Conservation (phyloP, 257 asterid genomes). For the Solanum chmielewskii region DNA sequence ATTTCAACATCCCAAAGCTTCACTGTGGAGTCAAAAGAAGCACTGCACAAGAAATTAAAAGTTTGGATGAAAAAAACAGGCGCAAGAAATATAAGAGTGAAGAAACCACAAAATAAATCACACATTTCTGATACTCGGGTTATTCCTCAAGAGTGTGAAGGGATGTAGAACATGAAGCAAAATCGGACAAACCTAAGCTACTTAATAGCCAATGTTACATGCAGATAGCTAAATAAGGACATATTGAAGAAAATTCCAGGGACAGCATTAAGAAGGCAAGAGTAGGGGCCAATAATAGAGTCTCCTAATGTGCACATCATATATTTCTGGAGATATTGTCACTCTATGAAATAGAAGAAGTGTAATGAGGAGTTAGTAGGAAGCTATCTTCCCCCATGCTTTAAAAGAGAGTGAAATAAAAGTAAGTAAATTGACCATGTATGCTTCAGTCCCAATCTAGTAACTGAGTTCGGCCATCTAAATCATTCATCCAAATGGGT, state of each 20-base stretch:
- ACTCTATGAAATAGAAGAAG: background rate
- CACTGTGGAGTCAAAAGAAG: slow-evolving; percentile 94
- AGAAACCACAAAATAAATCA: background rate
- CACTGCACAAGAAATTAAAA: slow-evolving; percentile 31
- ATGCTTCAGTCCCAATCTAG: background rate
- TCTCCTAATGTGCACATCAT: background rate
- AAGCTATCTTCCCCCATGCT: background rate
- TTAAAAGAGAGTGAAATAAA: background rate
- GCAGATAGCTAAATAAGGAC: background rate
- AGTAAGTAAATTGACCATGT: background rate
- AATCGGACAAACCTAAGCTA: background rate
- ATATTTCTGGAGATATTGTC: background rate
- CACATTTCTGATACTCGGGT: background rate
- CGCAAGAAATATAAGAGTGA: background rate
- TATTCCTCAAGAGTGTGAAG: background rate
- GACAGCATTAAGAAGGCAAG: background rate
- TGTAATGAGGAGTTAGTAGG: background rate
- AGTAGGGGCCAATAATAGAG: background rate
- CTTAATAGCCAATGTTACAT: background rate
- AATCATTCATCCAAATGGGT: background rate
- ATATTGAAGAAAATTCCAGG: background rate
- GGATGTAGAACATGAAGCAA: background rate
- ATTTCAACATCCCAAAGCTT: slow-evolving; percentile 80
- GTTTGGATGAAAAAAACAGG: background rate
- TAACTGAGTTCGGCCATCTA: background rate